A percentile compares a stretch with the other conserved stretches of the same genome.
Conservation (phyloP, 768 basidiomycete species). For the Gloeostereum incarnatum region DNA sequence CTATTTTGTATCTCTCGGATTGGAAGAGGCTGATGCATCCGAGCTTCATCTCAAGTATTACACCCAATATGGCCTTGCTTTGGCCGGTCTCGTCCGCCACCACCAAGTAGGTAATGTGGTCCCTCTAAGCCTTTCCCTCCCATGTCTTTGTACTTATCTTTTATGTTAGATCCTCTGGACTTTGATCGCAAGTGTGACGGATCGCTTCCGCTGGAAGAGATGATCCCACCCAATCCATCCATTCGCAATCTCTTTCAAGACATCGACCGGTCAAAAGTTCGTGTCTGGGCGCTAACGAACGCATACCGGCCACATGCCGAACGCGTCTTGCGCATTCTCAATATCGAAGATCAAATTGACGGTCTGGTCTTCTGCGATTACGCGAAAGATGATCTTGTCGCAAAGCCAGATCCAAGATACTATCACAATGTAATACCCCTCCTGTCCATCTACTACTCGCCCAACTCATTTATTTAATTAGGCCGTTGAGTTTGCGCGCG, state of each 20-base stretch:
- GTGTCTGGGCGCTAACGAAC: slow-evolving; percentile 85
- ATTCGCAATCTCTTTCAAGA: slow-evolving; percentile 66
- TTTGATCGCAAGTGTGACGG: slow-evolving; percentile 83
- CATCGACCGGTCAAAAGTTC: slow-evolving; percentile 65
- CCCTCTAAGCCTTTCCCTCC: slow-evolving; percentile 10
- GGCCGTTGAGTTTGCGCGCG: slow-evolving; percentile 56
- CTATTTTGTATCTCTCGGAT: slow-evolving; percentile 66
- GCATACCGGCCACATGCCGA: slow-evolving; percentile 77
- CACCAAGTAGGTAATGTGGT: slow-evolving; percentile 65
- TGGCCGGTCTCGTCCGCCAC: slow-evolving; percentile 69
- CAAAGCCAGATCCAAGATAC: slow-evolving; percentile 74
- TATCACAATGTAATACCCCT: slow-evolving; percentile 42
- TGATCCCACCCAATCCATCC: slow-evolving; percentile 56
- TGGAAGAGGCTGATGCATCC: slow-evolving; percentile 60
- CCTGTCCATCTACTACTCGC: not conserved
- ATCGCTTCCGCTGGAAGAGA: slow-evolving; percentile 71
- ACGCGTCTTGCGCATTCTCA: slow-evolving; percentile 68
- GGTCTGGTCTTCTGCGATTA: slow-evolving; percentile 80
- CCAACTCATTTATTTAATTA: slow-evolving; percentile 16
- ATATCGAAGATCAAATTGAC: slow-evolving; percentile 63
- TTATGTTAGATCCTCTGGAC: slow-evolving; percentile 58
- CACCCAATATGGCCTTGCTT: slow-evolving; percentile 72
- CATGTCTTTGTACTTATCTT: not conserved
- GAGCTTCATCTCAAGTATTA: slow-evolving; percentile 68
- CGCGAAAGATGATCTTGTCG: slow-evolving; percentile 49